A percentile compares a stretch with the other conserved stretches of the same genome.
Conservation (phyloP, 1,284 basidiomycete species). For the Golubevia sp. region DNA sequence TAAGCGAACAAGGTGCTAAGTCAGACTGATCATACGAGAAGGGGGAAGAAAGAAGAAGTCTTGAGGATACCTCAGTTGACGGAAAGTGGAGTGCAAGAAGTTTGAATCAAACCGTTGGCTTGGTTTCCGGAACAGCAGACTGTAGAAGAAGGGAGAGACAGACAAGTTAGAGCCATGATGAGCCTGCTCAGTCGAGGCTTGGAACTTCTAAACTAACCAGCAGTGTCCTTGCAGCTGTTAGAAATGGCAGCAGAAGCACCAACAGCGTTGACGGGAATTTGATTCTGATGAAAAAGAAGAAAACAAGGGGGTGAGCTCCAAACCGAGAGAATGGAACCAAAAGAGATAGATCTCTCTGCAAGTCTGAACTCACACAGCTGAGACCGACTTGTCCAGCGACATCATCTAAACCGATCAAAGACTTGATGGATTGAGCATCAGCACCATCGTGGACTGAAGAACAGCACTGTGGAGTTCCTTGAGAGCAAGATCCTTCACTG, state of each 20-base stretch:
- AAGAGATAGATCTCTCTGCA: too few species aligned
- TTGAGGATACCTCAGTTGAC: too few species aligned
- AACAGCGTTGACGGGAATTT: constrained; percentile 21
- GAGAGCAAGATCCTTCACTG: constrained; percentile 19
- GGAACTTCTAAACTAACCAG: background rate
- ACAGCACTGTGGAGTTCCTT: constrained; percentile 35
- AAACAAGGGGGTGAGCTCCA: too few species aligned
- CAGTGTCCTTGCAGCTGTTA: background rate
- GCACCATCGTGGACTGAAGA: constrained; percentile 16
- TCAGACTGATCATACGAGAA: too few species aligned
- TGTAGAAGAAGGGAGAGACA: background rate
- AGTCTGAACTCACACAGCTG: too few species aligned
- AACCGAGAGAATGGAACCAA: too few species aligned
- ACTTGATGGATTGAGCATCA: constrained; percentile 26
- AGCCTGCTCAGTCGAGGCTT: too few species aligned
- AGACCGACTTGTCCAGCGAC: constrained; percentile 31
- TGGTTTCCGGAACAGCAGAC: constrained; percentile 22
- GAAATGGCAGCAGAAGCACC: constrained; percentile 4
- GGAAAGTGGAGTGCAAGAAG: constrained; percentile 33
- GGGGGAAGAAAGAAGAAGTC: too few species aligned
- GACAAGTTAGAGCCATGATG: background rate
- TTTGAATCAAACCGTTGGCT: constrained; percentile 37
- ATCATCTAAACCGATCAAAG: constrained; percentile 24
- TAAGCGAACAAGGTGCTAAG: too few species aligned
- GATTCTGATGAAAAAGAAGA: too few species aligned